These are phyloP conservation scores for Apiotrichum gamsii DNA, from an alignment of 1,284 basidiomycete genomes.

Conservation along the genomic window DNA sequence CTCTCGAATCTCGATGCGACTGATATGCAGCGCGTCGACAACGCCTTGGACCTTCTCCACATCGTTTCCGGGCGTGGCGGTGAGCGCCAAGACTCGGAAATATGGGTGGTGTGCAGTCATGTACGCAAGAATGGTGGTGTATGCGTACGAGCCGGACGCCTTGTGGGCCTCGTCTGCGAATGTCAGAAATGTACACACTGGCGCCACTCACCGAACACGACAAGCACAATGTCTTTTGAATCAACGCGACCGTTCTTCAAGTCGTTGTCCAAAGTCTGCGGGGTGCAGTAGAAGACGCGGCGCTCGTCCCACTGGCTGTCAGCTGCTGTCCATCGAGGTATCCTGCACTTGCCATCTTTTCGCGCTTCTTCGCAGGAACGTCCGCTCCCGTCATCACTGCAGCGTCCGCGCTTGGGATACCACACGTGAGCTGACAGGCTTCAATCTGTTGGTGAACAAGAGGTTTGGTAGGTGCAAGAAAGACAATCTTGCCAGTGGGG, in stretches of 20 bases:
- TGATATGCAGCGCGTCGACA: slow-evolving; percentile 94
- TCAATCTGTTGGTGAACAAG: slow-evolving; percentile 91
- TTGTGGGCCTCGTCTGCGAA: slow-evolving; percentile 86
- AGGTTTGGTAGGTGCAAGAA: slow-evolving; percentile 92
- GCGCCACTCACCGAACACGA: slow-evolving; percentile 58
- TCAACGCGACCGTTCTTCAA: slow-evolving; percentile 68
- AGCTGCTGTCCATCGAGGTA: slow-evolving; percentile 3
- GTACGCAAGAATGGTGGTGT: slow-evolving; percentile 79
- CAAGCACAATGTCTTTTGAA: slow-evolving; percentile 63
- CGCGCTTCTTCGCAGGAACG: slow-evolving; percentile 49
- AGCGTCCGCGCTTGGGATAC: slow-evolving; percentile 82
- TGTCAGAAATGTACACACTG: not conserved
- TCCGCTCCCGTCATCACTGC: slow-evolving; percentile 76
- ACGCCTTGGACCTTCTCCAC: slow-evolving; percentile 82
- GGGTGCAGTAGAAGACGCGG: slow-evolving; percentile 95
- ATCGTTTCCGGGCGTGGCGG: slow-evolving; percentile 86
- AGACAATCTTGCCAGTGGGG: slow-evolving; percentile 86
- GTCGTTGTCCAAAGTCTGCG: slow-evolving; percentile 92
- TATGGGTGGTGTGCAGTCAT: slow-evolving; percentile 91
- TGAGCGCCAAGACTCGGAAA: slow-evolving; percentile 87
- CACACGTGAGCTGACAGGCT: slow-evolving; percentile 89
- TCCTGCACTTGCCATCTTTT: slow-evolving; percentile 62
- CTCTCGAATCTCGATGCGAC: slow-evolving; percentile 88
- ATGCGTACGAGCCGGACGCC: slow-evolving; percentile 88
- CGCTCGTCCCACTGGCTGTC: slow-evolving; percentile 53